A percentile compares a stretch with the other conserved stretches of the same genome.
Conservation (phyloP, 2,329 filamentous ascomycete species). For the Celoporthe dispersa region DNA sequence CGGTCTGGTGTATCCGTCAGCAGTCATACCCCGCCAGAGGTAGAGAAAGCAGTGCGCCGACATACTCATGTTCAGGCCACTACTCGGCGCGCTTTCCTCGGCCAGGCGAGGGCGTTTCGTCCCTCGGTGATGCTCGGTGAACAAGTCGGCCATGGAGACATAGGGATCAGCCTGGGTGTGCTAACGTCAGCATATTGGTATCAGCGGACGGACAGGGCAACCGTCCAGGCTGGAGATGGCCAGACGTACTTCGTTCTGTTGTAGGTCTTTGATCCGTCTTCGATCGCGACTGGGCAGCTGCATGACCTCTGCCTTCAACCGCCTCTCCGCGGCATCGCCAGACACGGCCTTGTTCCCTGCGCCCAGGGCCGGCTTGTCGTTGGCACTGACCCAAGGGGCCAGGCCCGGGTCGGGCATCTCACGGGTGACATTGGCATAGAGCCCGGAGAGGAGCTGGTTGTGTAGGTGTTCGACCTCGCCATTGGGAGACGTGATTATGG, state of each 20-base stretch:
- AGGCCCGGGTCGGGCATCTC: constrained; percentile 71
- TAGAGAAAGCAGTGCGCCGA: constrained; percentile 24
- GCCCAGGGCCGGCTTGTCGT: constrained; percentile 65
- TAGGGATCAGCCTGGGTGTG: constrained; percentile 55
- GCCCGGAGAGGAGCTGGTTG: constrained; percentile 69
- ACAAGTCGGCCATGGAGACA: constrained; percentile 57
- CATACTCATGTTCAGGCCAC: constrained; percentile 80
- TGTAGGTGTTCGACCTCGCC: constrained; percentile 67
- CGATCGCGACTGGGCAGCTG: constrained; percentile 69
- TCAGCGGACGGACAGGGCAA: not conserved
- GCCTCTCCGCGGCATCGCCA: constrained; percentile 68
- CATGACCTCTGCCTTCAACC: constrained; percentile 72
- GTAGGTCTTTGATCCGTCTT: constrained; percentile 68
- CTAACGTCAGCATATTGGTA: constrained; percentile 17
- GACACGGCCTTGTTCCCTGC: constrained; percentile 65
- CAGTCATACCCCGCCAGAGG: not conserved
- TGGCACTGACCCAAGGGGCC: constrained; percentile 73
- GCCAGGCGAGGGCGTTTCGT: constrained; percentile 52
- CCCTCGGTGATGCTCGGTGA: constrained; percentile 53
- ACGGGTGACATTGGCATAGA: constrained; percentile 71
- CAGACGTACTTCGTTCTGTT: constrained; percentile 62
- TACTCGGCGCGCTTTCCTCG: constrained; percentile 67
- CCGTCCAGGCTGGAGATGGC: not conserved
- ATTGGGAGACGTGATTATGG: constrained; percentile 60
- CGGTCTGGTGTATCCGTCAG: constrained; percentile 52